Base-by-base conservation (phyloP, 1,284 basidiomycete genomes). In the Heterobasidion irregulare region DNA sequence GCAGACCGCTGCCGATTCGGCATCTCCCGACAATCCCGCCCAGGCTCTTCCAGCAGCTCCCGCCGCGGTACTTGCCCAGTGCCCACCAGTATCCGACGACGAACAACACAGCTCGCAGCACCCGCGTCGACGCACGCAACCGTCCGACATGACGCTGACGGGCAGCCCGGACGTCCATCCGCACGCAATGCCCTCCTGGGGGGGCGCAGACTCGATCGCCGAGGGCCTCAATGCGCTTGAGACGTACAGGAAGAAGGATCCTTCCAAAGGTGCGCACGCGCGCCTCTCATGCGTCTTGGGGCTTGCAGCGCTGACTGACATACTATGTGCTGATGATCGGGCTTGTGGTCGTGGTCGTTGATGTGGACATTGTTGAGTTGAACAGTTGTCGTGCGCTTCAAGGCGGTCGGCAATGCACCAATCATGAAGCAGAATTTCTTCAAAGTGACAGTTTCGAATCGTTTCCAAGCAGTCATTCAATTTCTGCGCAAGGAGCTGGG, bases 391-490 rank as follows among this genome's bases (percentile, higher is more conserved):
- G 94, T 99, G 8, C 86, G 94, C 44, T 99, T 98, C 83, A 98
- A 97, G 68, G 94, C 95, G 0, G 93, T 97, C n/a, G 96, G 96
- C 47, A 95, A 95, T 62, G 95, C 95, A 0, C 96, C 96, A 0
- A 95, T 98, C 64, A 97, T 98, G 94, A 96, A 91, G 74, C 91
- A 96, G 74, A 98, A 98, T 73, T 91, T 96, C 67, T 98, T 94
- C 82, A 96, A 96, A 75, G 96, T 98, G 63, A 95, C 94, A 0
- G 91, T 94, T 5, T 89, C 89, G 50, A 96, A 98, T 70, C 80
- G 89, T 54, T 99, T 98, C 66, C 94, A 97, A 67, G 91, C 94
- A 1, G 96, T 98, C 55, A 95, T 97, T 51, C 87, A 93, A 63
- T 98, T 98, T 67, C 68, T 98, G 68, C 75, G 95, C 56, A 94